Evolutionary conservation across 306 rosid species (phyloP).

Genomic region (Hylodesmum podocarpum): DNA sequence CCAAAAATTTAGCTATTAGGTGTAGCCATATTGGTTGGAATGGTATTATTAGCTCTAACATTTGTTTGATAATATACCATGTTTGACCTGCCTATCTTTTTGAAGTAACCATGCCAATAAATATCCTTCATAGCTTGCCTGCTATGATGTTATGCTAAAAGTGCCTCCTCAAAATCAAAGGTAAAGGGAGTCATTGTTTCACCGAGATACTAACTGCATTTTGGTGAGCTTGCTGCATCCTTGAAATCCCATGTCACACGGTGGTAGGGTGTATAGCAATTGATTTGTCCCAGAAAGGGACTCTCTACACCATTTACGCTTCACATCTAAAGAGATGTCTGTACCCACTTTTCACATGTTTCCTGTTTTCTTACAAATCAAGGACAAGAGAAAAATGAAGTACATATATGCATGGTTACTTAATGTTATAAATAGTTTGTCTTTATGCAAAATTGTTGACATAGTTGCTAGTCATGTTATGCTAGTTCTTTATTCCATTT

Average conservation of each 20-base stretch:
- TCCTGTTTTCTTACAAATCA: slow-evolving; percentile 21
- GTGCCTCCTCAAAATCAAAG: not conserved
- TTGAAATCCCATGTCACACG: not conserved
- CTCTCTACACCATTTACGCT: not conserved
- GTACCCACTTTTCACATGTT: slow-evolving; percentile 14
- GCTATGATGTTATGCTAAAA: slow-evolving; percentile 3
- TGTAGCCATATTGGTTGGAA: slow-evolving; percentile 11
- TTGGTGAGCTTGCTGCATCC: not conserved
- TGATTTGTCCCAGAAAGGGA: slow-evolving; percentile 17
- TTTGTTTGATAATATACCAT: not conserved
- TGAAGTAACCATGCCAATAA: slow-evolving; percentile 12
- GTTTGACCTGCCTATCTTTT: not conserved
- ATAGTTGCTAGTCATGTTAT: slow-evolving; percentile 21
- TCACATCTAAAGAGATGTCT: slow-evolving; percentile 1
- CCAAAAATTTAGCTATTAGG: not conserved
- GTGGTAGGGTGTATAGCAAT: not conserved
- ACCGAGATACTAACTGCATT: not conserved
- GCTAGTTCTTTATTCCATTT: slow-evolving; percentile 9
- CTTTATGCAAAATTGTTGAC: slow-evolving; percentile 23
- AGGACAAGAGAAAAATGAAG: slow-evolving; percentile 5
- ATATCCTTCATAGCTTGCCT: slow-evolving; percentile 19
- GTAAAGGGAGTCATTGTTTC: slow-evolving; percentile 1
- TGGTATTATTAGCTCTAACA: slow-evolving; percentile 29
- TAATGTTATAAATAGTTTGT: slow-evolving; percentile 1
- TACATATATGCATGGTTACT: not conserved